Evolutionary conservation across 2,329 filamentous ascomycete genomes (phyloP).

Genomic region (Gnomoniopsis smithogilvyi): DNA sequence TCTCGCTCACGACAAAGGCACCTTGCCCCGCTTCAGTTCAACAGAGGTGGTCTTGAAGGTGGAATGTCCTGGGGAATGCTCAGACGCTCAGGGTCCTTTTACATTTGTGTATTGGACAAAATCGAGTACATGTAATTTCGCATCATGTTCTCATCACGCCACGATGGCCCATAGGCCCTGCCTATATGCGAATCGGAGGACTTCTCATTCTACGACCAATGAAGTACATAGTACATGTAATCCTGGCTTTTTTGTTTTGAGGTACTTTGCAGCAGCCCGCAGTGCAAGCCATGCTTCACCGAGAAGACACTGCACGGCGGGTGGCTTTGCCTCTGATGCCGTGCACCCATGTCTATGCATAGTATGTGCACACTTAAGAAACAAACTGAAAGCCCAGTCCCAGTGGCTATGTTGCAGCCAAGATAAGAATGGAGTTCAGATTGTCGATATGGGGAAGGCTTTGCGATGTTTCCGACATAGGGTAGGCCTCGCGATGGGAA

Average conservation of each 20-base stretch:
- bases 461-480: no score
- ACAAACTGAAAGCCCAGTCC: neutral
- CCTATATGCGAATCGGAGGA: neutral
- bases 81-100: no score
- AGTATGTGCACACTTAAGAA: neutral
- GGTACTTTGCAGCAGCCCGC: neutral
- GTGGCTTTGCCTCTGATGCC: conserved; percentile 8
- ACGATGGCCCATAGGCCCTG: neutral
- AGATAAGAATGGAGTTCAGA: neutral
- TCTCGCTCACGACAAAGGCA: no score
- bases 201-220: no score
- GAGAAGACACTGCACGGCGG: conserved; percentile 2
- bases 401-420: neutral
- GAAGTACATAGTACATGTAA: no score
- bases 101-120: no score
- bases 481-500: no score
- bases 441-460: no score
- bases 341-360: neutral
- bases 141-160: neutral
- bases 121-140: no score
- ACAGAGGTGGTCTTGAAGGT: no score
- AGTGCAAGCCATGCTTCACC: neutral
- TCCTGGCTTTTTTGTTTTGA: neutral
- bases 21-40: no score
- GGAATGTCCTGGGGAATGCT: no score